These are phyloP conservation scores for Aquilaria sinensis DNA, from an alignment of 345 rosid genomes.

Conservation along the genomic window DNA sequence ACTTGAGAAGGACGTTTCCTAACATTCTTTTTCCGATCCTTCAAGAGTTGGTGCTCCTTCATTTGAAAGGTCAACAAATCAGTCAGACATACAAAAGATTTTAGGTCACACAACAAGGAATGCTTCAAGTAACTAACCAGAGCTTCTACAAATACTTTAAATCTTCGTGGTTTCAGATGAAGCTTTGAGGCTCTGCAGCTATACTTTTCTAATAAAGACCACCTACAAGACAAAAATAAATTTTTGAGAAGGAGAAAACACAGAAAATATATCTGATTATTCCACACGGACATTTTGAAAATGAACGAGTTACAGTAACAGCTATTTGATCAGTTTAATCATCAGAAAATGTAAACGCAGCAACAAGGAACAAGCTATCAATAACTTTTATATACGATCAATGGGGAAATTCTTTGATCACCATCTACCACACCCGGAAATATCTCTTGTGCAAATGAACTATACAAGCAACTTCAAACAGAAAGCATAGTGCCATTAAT, in stretches of 20 bases:
- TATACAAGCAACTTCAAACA: no score
- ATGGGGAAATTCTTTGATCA: no score
- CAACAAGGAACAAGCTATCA: no score
- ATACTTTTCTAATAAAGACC: constrained; percentile 97
- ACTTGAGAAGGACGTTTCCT: constrained; percentile 65
- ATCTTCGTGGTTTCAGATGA: constrained; percentile 94
- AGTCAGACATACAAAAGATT: constrained; percentile 19
- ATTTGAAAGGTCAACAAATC: constrained; percentile 20
- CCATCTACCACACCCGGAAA: no score
- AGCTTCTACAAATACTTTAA: constrained; percentile 89
- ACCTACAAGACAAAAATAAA: constrained; percentile 45
- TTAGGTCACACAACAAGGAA: constrained; percentile 13
- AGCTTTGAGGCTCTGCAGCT: constrained; percentile 99
- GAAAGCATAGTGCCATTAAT: no score
- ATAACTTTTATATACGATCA: no score
- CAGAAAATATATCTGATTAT: not conserved
- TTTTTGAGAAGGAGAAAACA: not conserved
- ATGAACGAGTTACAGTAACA: not conserved
- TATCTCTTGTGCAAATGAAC: no score
- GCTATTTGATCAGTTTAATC: no score
- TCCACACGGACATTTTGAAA: not conserved
- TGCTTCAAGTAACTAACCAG: constrained; percentile 58
- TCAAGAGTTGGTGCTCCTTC: constrained; percentile 95
- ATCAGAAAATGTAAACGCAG: no score
- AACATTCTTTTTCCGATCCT: constrained; percentile 84